Percentiles rank a stretch among this genome's conserved stretches.
Conservation (phyloP, 148 eudicot genomes). For the Rhododendron ferrugineum region DNA sequence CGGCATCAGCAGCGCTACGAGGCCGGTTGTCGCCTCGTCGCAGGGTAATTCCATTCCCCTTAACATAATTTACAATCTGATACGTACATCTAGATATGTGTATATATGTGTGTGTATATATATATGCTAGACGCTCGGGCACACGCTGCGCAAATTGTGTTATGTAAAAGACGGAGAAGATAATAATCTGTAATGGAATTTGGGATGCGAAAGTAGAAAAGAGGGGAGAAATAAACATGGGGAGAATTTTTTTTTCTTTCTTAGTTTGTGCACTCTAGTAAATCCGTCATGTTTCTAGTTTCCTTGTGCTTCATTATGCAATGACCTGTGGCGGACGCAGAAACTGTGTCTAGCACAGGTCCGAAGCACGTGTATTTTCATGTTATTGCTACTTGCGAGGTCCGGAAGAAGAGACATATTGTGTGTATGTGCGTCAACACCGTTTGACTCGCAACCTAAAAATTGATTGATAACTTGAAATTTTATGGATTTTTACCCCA, state of each 20-base stretch:
- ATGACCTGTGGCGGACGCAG: too few species aligned
- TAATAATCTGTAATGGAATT: not conserved
- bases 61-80: not conserved
- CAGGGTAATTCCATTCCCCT: constrained; percentile 9
- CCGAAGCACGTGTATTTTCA: too few species aligned
- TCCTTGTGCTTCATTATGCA: not conserved
- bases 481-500: not conserved
- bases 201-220: not conserved
- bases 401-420: not conserved
- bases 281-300: not conserved
- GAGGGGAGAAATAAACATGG: not conserved
- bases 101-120: not conserved
- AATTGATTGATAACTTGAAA: not conserved
- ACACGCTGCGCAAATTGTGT: not conserved
- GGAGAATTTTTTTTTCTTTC: not conserved
- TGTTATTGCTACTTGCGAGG: too few species aligned
- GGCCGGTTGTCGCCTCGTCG: constrained; percentile 20
- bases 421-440: not conserved
- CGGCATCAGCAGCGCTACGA: constrained; percentile 24
- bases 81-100: not conserved
- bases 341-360: too few species aligned
- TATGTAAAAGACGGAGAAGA: not conserved
- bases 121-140: not conserved
- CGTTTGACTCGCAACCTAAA: not conserved
- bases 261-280: not conserved